A percentile compares a stretch with the other conserved stretches of the same genome.
These are phyloP conservation scores for Alternaria sp. DNA, from an alignment of 2,329 filamentous ascomycete genomes.

Conservation along the genomic window DNA sequence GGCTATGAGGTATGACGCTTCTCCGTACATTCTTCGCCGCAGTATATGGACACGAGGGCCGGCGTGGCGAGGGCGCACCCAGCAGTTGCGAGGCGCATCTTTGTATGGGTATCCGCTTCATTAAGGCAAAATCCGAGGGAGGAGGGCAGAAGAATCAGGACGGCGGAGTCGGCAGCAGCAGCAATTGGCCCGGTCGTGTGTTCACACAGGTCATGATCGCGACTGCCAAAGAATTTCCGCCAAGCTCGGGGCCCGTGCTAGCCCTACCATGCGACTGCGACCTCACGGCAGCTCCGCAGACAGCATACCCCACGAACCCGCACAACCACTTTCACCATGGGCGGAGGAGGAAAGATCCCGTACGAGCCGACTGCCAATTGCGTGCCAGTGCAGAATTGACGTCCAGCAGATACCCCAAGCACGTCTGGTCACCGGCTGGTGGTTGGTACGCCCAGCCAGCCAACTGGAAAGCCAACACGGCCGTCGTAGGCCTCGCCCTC, in stretches of 20 bases:
- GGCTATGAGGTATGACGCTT: slow-evolving; percentile 40
- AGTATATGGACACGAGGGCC: slow-evolving; percentile 49
- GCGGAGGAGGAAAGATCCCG: slow-evolving; percentile 76
- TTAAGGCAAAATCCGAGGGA: slow-evolving; percentile 42
- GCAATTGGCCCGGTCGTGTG: slow-evolving; percentile 36
- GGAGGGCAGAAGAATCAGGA: slow-evolving; percentile 17
- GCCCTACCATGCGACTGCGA: slow-evolving; percentile 30
- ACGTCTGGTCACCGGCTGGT: slow-evolving; percentile 98
- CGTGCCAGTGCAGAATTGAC: slow-evolving; percentile 26
- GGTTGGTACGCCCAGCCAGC: slow-evolving; percentile 95
- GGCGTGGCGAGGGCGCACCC: slow-evolving; percentile 55
- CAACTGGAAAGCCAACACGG: slow-evolving; percentile 96
- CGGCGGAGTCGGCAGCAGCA: slow-evolving; percentile 23
- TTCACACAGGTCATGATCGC: slow-evolving; percentile 34
- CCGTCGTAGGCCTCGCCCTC: slow-evolving; percentile 74
- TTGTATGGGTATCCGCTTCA: slow-evolving; percentile 70
- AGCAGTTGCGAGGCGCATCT: slow-evolving; percentile 70
- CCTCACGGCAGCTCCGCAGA: slow-evolving; percentile 28
- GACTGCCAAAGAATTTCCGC: slow-evolving; percentile 49
- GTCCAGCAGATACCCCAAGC: slow-evolving; percentile 83
- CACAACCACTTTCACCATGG: slow-evolving; percentile 68
- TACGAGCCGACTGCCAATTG: slow-evolving; percentile 50
- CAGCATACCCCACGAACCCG: slow-evolving; percentile 25
- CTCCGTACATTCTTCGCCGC: slow-evolving; percentile 31
- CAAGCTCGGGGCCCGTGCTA: slow-evolving; percentile 30